Base-by-base conservation (phyloP, 208 protist genomes). In the Herpetomonas samuelpessoai region DNA sequence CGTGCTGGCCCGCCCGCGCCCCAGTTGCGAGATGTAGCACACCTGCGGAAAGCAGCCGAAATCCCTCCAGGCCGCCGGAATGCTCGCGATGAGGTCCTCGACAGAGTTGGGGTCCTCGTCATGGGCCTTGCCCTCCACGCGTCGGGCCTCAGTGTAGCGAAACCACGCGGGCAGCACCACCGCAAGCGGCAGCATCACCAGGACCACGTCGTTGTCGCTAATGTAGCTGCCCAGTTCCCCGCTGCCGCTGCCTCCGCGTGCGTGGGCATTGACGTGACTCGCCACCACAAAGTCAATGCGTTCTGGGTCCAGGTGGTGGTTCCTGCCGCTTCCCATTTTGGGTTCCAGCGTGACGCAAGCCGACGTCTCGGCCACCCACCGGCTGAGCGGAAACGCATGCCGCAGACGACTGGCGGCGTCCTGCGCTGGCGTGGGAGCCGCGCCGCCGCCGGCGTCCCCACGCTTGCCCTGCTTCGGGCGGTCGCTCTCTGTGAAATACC, bases 1-100 rank as follows among this genome's bases (percentile, higher is more conserved):
- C 29, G 61, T 75, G 14, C 80, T 57, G 29, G 35, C 14, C 9
- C 74, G 50, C 1, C 73, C 70, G 1, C 18, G 61, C 22, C 50
- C 29, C 6, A 85, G 52, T 0, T 59, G 24, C 27, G 74, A 58
- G n/a, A 90, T 68, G 67, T 85, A 49, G 66, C 80, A 93, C 38
- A 93, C 50, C 51, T 88, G 79, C 38, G 69, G 65, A 18, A 81
- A 55, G 68, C 86, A 88, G 14, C 86, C 86, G 6, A 90, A 57
- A 29, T 51, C 35, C 0, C 51, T 57, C 83, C 86, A 93, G 26
- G 47, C 61, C 18, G 39, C 25, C n/a, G 82, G 82, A 9, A 86
- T 44, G 14, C 6, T 27, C 4, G n/a, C 9, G 14, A 76, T n/a
- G 16, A 65, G 46, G 21, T 44, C 50, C 14, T 65, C 24, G 14